Evolutionary conservation across 140 eudicot species (phyloP), one percentile per base, ranked within the genome.

Genomic region (Stevia rebaudiana): DNA sequence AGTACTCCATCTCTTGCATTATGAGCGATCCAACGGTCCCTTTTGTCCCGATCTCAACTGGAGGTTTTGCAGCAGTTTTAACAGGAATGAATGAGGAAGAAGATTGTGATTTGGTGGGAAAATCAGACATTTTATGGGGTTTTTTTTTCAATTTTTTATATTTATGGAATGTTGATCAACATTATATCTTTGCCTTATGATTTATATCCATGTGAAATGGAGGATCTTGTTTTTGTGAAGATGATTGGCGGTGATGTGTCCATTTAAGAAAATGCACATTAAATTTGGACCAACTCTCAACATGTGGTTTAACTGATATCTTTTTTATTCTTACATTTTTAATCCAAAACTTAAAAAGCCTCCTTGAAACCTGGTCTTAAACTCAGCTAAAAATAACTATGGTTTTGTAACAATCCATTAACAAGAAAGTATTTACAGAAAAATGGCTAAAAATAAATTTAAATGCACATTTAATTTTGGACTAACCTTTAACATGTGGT

Each of bases 1-100:
- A 74, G 72, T 72, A 78, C 64, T 73, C 86, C 24, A 84, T 82
- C 76, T 86, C 94, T 61, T 79, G 88, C 79, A 70, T 47, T 47
- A 83, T 43, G 25, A 86, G 89, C 30, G 86, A 84, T 28, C 83
- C 94, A 40, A 83, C 79, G 0, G 87, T 83, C 5, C 97, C 94
- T 65, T 63, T 81, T 19, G 81, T 72, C 36, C 91, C 94, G 24
- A 83, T 66, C 59, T 83, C 76, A 3, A 78, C 80, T 0, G 86
- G 86, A 68, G 76, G 50, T 72, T 73, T 83, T 54, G 70, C 78
- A n/a, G 67, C 71, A 82, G 76, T 75, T 53, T 68, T 73, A 65
- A 25, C 73, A 4, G 55, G 50, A 36, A 59, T 60, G 36, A 49
- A n/a, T 36, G 41, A 36, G 41, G 76, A 71, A 46, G 70, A 53